These are phyloP conservation scores for Colletotrichum nymphaeae DNA, from an alignment of 2,329 filamentous ascomycete genomes.

Conservation along the genomic window DNA sequence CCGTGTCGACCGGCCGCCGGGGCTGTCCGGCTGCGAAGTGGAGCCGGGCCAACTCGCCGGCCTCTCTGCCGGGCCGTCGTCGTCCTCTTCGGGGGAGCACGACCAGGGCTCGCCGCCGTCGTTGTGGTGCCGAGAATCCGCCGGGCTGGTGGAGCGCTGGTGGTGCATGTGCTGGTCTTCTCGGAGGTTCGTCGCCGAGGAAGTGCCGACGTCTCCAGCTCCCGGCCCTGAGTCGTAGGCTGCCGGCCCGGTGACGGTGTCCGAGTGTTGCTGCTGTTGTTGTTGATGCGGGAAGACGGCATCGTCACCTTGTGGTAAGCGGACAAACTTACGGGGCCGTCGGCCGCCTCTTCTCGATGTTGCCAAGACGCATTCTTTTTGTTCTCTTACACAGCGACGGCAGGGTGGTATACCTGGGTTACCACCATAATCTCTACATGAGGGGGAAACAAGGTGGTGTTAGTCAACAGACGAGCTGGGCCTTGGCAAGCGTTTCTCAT, in stretches of 20 bases:
- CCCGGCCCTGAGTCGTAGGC: background rate
- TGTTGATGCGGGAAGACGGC: background rate
- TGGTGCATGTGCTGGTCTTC: background rate
- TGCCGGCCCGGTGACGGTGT: background rate
- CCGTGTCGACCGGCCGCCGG: constrained; percentile 28
- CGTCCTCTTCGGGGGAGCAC: constrained; percentile 34
- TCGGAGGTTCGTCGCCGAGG: background rate
- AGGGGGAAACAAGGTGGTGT: constrained; percentile 9
- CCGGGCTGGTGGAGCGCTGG: background rate
- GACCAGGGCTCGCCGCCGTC: constrained; percentile 33
- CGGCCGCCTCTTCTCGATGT: constrained; percentile 52
- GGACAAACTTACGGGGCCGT: constrained; percentile 40
- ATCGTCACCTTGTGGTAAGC: constrained; percentile 6
- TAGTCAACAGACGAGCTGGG: constrained; percentile 2
- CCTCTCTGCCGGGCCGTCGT: constrained; percentile 5
- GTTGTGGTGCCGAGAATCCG: constrained; percentile 5
- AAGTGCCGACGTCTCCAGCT: background rate
- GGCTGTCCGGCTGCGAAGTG: constrained; percentile 33
- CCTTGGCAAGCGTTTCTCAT: background rate
- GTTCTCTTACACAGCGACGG: constrained; percentile 50
- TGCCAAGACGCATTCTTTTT: constrained; percentile 52
- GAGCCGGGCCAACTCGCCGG: constrained; percentile 28
- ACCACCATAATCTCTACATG: constrained; percentile 45
- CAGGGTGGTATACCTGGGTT: constrained; percentile 50
- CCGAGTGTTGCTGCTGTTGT: background rate